Percentiles rank a stretch among this genome's conserved stretches.
Evolutionary conservation across 345 rosid species (phyloP).

Genomic region (Combretum micranthum): DNA sequence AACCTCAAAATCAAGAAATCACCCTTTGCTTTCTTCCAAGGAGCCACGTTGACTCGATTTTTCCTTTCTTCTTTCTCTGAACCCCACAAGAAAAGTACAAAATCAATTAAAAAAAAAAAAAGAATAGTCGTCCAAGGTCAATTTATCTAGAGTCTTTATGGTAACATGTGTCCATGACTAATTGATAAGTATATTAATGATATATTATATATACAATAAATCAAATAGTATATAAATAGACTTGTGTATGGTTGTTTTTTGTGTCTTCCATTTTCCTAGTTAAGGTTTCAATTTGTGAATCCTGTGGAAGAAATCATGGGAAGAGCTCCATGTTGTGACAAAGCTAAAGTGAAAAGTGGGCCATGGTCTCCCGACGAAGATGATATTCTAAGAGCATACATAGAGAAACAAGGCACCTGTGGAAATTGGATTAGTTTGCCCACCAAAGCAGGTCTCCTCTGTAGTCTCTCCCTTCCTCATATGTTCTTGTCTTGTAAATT

Average conservation of each 20-base stretch:
- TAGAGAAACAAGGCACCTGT: slow-evolving; percentile 18
- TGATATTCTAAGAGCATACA: slow-evolving; percentile 18
- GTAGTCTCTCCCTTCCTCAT: neutral
- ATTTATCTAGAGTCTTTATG: too few species aligned
- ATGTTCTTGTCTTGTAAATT: neutral
- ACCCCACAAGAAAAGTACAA: neutral
- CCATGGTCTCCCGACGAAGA: slow-evolving; percentile 45
- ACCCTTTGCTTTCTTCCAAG: too few species aligned
- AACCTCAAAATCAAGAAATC: too few species aligned
- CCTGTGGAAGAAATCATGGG: slow-evolving; percentile 16
- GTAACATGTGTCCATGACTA: too few species aligned
- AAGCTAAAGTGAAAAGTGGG: slow-evolving; percentile 33
- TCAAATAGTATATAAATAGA: too few species aligned
- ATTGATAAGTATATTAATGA: too few species aligned
- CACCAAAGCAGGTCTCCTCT: slow-evolving; percentile 22
- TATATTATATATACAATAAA: too few species aligned
- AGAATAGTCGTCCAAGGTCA: too few species aligned
- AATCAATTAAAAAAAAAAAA: neutral
- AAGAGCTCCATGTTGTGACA: slow-evolving; percentile 41
- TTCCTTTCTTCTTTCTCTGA: neutral
- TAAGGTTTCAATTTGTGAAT: neutral
- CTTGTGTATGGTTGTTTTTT: neutral
- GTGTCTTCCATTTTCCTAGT: neutral
- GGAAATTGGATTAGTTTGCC: slow-evolving; percentile 38
- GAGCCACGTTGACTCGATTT: too few species aligned